Conservation (phyloP, 768 basidiomycete species). For the Daedaleopsis sinensis region DNA sequence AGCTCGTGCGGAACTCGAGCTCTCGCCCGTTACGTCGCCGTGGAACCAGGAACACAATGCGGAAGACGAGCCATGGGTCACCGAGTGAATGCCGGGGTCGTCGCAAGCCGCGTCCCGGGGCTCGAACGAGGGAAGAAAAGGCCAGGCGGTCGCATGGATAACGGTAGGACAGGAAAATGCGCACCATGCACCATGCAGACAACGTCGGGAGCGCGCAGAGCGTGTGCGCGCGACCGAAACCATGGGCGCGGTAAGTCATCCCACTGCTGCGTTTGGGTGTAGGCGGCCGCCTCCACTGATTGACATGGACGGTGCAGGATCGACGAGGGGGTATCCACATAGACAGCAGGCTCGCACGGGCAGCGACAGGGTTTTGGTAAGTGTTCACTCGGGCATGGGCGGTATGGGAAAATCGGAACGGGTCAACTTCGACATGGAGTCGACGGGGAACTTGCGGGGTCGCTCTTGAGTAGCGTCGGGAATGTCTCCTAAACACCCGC, state of each 20-base stretch:
- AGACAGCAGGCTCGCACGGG: not conserved
- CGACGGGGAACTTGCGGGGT: not conserved
- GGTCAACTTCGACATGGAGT: not conserved
- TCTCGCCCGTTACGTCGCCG: not conserved
- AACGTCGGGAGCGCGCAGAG: not conserved
- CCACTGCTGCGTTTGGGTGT: not conserved
- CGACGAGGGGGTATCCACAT: not conserved
- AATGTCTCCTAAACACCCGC: too few relatives aligned
- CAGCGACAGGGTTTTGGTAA: not conserved
- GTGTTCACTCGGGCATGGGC: not conserved
- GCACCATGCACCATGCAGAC: not conserved
- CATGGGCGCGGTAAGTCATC: not conserved
- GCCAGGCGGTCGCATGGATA: not conserved
- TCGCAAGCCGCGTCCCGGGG: not conserved
- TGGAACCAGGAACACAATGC: not conserved
- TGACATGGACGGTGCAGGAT: not conserved
- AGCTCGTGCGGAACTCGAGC: not conserved
- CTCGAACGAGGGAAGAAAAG: not conserved
- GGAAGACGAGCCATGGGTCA: not conserved
- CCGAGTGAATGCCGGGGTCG: not conserved
- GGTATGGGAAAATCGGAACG: not conserved
- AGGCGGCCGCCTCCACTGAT: not conserved
- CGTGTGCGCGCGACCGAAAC: not conserved
- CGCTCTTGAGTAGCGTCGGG: too few relatives aligned
- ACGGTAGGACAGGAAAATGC: not conserved